Conservation (phyloP, 371 early-diverging fungal species). For the Blyttiomyces sp. region DNA sequence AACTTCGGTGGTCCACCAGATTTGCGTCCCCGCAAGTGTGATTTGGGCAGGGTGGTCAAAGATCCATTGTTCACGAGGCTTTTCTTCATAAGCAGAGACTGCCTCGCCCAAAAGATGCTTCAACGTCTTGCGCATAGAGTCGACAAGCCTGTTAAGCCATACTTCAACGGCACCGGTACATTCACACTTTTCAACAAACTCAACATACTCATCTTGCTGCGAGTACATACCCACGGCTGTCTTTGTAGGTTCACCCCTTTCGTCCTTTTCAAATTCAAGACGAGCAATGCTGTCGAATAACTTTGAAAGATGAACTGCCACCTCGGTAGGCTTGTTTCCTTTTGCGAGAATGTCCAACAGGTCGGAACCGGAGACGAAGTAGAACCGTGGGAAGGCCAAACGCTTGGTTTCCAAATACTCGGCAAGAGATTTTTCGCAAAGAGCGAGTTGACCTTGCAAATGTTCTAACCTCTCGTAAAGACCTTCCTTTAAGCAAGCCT, state of each 20-base stretch:
- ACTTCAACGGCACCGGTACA: slow-evolving; percentile 61
- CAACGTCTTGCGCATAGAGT: slow-evolving; percentile 52
- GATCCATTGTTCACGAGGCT: slow-evolving; percentile 67
- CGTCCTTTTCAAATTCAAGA: slow-evolving; percentile 49
- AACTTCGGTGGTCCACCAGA: slow-evolving; percentile 69
- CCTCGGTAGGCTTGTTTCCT: slow-evolving; percentile 56
- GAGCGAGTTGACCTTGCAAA: slow-evolving; percentile 55
- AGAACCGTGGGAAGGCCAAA: slow-evolving; percentile 62
- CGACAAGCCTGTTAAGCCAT: slow-evolving; percentile 58
- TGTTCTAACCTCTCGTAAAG: slow-evolving; percentile 52
- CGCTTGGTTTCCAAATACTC: slow-evolving; percentile 65
- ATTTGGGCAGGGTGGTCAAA: slow-evolving; percentile 64
- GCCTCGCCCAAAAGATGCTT: slow-evolving; percentile 51
- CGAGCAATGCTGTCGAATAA: slow-evolving; percentile 56
- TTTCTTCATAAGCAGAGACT: slow-evolving; percentile 59
- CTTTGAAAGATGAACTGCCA: slow-evolving; percentile 55
- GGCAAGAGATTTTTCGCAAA: slow-evolving; percentile 62
- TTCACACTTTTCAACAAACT: slow-evolving; percentile 50
- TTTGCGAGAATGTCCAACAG: slow-evolving; percentile 64
- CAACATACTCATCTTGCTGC: slow-evolving; percentile 55
- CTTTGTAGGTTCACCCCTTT: slow-evolving; percentile 50
- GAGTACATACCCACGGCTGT: slow-evolving; percentile 63
- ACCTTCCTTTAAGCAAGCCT: slow-evolving; percentile 53
- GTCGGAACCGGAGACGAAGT: slow-evolving; percentile 60
- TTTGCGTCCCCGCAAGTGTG: slow-evolving; percentile 58